phyloP scores from a whole-genome alignment of 1,284 basidiomycete genomes.

The Pseudozyma sp. region DNA sequence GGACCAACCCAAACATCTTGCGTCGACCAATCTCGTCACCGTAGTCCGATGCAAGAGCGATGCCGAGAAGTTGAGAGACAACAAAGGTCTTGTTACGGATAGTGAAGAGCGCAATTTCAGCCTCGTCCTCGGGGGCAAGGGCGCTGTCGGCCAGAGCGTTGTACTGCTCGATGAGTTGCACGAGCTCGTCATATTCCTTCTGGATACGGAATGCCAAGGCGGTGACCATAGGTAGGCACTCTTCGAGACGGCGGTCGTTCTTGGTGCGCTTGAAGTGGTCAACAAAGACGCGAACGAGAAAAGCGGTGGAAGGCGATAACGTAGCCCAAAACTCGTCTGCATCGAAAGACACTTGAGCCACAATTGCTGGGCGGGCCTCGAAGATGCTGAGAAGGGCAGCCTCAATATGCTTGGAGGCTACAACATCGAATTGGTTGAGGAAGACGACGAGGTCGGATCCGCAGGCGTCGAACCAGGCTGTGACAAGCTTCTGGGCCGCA shows the following conservation, averaged over 20 bases:
- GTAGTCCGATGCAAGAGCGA: constrained; percentile 88
- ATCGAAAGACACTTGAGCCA: constrained; percentile 75
- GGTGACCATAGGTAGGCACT: constrained; percentile 86
- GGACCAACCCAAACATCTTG: constrained; percentile 78
- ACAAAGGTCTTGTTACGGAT: constrained; percentile 75
- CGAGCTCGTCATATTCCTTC: constrained; percentile 70
- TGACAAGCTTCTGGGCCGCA: constrained; percentile 76
- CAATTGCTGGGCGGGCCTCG: constrained; percentile 74
- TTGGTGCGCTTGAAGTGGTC: constrained; percentile 78
- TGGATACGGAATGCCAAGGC: constrained; percentile 88
- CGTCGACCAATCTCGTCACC: constrained; percentile 93
- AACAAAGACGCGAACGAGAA: constrained; percentile 86
- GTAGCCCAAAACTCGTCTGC: constrained; percentile 81
- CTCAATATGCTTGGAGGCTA: constrained; percentile 75
- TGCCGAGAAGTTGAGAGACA: constrained; percentile 82
- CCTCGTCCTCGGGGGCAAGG: constrained; percentile 43
- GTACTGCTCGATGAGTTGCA: constrained; percentile 52
- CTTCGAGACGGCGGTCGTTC: constrained; percentile 79
- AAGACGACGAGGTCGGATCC: constrained; percentile 71
- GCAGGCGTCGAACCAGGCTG: constrained; percentile 60
- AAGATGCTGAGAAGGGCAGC: constrained; percentile 78
- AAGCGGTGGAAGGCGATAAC: constrained; percentile 83
- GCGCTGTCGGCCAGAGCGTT: constrained; percentile 29
- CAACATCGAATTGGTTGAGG: constrained; percentile 76
- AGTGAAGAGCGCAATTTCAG: constrained; percentile 37